Conservation (phyloP, 352 stramenopile species). For the Phytophthora hibernalis region DNA sequence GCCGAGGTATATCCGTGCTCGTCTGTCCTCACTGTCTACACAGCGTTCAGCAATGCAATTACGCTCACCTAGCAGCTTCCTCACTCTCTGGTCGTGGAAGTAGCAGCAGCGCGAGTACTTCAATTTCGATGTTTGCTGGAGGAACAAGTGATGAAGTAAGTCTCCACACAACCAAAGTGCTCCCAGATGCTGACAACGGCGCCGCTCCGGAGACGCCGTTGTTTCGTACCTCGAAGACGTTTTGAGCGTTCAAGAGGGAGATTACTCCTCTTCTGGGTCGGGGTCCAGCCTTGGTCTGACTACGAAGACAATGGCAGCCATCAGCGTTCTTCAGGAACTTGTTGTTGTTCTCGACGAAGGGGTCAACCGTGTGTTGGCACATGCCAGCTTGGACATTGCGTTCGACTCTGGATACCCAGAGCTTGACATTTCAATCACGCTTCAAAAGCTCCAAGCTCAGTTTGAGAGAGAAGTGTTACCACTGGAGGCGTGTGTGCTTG, state of each 20-base stretch:
- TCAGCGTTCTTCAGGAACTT: slow-evolving; percentile 57
- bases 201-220: slow-evolving; percentile 21
- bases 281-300: neutral
- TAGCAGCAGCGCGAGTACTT: slow-evolving; percentile 26
- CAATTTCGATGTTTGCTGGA: slow-evolving; percentile 7
- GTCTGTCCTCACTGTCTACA: slow-evolving; percentile 55
- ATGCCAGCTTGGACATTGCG: neutral
- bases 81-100: slow-evolving; percentile 19
- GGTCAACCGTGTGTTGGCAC: slow-evolving; percentile 24
- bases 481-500: slow-evolving; percentile 38
- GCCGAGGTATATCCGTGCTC: slow-evolving; percentile 38
- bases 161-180: slow-evolving; percentile 12
- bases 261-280: neutral
- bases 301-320: slow-evolving; percentile 30
- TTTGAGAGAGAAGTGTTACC: slow-evolving; percentile 31
- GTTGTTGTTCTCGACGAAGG: slow-evolving; percentile 30
- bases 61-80: slow-evolving; percentile 29
- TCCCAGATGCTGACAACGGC: slow-evolving; percentile 18
- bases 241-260: slow-evolving; percentile 7
- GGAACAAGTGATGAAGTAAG: slow-evolving; percentile 1
- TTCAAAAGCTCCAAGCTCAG: slow-evolving; percentile 25
- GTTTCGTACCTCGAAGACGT: slow-evolving; percentile 23
- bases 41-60: slow-evolving; percentile 56
- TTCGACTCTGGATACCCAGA: neutral
- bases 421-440: neutral